Percentiles rank a stretch among this genome's conserved stretches.
Conservation (phyloP, 495 filamentous ascomycete genomes). For the Lasiosphaeriaceae sp. region DNA sequence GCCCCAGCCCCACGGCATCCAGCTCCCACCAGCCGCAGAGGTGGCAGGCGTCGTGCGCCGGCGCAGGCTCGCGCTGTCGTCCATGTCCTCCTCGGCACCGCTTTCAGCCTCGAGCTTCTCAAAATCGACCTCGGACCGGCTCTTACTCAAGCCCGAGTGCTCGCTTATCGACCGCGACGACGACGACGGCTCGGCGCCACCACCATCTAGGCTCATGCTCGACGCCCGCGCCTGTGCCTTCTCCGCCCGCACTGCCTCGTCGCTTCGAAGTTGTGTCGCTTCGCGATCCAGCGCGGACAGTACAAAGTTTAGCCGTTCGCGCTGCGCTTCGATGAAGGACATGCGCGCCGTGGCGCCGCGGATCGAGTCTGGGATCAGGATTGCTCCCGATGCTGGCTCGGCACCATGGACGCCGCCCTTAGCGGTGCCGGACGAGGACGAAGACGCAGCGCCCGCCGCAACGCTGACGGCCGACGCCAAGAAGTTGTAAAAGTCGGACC, state of each 20-base stretch:
- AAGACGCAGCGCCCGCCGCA: conserved; percentile 23
- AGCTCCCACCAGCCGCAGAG: conserved; percentile 35
- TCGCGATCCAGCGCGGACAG: conserved; percentile 72
- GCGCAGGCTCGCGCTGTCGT: conserved; percentile 16
- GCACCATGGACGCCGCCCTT: background rate
- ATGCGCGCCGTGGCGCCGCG: conserved; percentile 60
- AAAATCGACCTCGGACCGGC: conserved; percentile 73
- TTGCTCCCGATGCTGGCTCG: conserved; percentile 28
- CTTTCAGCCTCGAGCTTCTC: conserved; percentile 77
- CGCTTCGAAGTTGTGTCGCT: conserved; percentile 45
- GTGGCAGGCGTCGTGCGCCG: conserved; percentile 9
- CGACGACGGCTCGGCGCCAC: conserved; percentile 24
- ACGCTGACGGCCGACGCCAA: conserved; percentile 63
- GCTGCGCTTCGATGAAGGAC: conserved; percentile 66
- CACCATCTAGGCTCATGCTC: conserved; percentile 19
- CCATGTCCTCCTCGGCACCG: conserved; percentile 45
- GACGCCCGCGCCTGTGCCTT: background rate
- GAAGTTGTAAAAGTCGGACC: conserved; percentile 67
- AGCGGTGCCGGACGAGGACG: conserved; percentile 15
- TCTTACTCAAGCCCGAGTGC: conserved; percentile 60
- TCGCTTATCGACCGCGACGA: conserved; percentile 27
- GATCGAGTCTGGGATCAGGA: conserved; percentile 64
- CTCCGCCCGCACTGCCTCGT: conserved; percentile 24
- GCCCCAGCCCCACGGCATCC: conserved; percentile 62
- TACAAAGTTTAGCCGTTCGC: conserved; percentile 65